Conservation (phyloP, 768 basidiomycete species). For the Mycena albidolilacea region DNA sequence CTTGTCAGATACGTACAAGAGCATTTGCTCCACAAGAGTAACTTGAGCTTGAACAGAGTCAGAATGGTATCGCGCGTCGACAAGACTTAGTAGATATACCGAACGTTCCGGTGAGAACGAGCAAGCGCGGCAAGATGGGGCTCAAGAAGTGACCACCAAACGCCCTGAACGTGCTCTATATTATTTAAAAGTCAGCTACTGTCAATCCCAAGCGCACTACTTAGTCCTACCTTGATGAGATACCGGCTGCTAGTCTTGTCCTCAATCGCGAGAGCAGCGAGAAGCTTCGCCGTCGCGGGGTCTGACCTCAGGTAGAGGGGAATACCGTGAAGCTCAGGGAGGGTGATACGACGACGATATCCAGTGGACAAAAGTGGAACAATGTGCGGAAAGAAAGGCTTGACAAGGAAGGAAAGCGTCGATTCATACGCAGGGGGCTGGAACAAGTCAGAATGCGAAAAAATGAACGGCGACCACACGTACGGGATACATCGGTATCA, state of each 20-base stretch:
- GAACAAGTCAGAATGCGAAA: neutral
- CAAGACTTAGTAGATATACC: neutral
- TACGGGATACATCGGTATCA: constrained; percentile 26
- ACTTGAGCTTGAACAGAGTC: constrained; percentile 14
- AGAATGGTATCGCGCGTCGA: neutral
- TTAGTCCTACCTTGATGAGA: too few species aligned
- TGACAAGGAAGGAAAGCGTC: constrained; percentile 29
- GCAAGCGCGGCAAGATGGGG: constrained; percentile 23
- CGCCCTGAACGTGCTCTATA: too few species aligned
- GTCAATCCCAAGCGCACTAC: too few species aligned
- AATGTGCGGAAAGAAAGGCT: constrained; percentile 32
- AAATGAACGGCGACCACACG: neutral
- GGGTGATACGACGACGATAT: constrained; percentile 11
- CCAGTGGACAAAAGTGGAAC: constrained; percentile 23
- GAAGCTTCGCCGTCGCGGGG: constrained; percentile 28
- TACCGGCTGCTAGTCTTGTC: constrained; percentile 16
- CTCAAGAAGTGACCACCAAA: constrained; percentile 11
- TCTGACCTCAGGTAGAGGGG: constrained; percentile 19
- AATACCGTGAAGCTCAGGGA: constrained; percentile 30
- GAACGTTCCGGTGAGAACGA: constrained; percentile 11
- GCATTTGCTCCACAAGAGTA: constrained; percentile 24
- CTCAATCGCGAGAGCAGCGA: constrained; percentile 25
- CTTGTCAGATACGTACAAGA: constrained; percentile 25
- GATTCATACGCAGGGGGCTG: constrained; percentile 32
- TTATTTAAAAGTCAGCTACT: too few species aligned